Conservation (phyloP, 2,329 filamentous ascomycete genomes). For the Davidsoniella australis region DNA sequence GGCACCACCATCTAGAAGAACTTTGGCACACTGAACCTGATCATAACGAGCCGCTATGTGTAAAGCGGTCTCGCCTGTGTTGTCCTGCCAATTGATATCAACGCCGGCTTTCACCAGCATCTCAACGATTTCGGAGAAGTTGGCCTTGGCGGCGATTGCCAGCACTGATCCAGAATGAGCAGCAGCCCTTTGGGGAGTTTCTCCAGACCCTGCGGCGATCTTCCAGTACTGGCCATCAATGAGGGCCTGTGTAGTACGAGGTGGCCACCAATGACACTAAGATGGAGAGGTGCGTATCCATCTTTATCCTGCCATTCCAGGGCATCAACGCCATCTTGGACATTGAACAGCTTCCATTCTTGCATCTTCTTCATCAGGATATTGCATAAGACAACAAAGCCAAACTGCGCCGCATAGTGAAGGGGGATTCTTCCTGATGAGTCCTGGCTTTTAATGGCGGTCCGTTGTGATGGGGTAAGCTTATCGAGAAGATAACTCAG, state of each 20-base stretch:
- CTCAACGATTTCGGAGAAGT: slow-evolving; percentile 69
- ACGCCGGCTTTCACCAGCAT: slow-evolving; percentile 80
- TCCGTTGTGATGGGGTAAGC: slow-evolving; percentile 49
- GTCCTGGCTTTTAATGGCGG: slow-evolving; percentile 52
- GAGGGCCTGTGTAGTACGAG: slow-evolving; percentile 65
- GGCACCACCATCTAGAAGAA: slow-evolving; percentile 58
- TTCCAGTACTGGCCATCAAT: slow-evolving; percentile 67
- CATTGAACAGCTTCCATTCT: slow-evolving; percentile 72
- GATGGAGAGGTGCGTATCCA: slow-evolving; percentile 76
- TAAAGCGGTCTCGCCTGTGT: slow-evolving; percentile 75
- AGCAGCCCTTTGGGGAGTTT: slow-evolving; percentile 45
- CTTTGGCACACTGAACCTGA: slow-evolving; percentile 60
- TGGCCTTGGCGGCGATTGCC: slow-evolving; percentile 72
- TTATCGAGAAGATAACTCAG: slow-evolving; percentile 46
- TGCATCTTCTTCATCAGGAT: slow-evolving; percentile 79
- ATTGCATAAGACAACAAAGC: slow-evolving; percentile 79
- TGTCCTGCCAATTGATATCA: slow-evolving; percentile 85
- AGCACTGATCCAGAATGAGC: slow-evolving; percentile 78
- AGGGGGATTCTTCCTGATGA: slow-evolving; percentile 69
- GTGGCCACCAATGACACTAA: slow-evolving; percentile 84
- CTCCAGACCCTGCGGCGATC: slow-evolving; percentile 42
- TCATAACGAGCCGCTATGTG: slow-evolving; percentile 85
- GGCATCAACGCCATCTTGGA: slow-evolving; percentile 72
- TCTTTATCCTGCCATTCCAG: slow-evolving; percentile 82
- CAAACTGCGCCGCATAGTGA: slow-evolving; percentile 90